Conservation (phyloP, 164 flowering plant species). For the Hamamelis virginiana region DNA sequence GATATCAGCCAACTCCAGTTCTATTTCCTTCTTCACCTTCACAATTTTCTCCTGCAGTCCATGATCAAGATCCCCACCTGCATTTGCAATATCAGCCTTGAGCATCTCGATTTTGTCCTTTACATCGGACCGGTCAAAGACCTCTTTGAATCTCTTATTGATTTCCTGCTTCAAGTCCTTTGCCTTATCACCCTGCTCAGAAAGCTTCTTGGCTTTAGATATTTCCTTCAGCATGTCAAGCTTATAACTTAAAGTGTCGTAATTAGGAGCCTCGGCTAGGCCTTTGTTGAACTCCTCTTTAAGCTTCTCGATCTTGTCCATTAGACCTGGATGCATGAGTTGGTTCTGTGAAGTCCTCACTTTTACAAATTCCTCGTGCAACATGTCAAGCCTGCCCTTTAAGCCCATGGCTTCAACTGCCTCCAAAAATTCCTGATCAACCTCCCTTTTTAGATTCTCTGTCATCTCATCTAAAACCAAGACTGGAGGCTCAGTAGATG, state of each 20-base stretch:
- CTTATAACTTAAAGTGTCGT: constrained; percentile 49
- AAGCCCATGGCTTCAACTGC: constrained; percentile 66
- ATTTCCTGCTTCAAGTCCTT: constrained; percentile 43
- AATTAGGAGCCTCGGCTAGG: constrained; percentile 63
- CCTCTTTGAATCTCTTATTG: constrained; percentile 46
- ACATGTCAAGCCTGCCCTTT: constrained; percentile 35
- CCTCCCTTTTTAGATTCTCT: constrained; percentile 56
- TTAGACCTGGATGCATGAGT: constrained; percentile 29
- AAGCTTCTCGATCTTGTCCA: constrained; percentile 52
- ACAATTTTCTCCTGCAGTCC: constrained; percentile 49
- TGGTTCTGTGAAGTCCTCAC: constrained; percentile 39
- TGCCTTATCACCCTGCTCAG: constrained; percentile 35
- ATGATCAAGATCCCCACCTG: constrained; percentile 33
- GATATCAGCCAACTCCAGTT: constrained; percentile 39
- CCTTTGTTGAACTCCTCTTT: constrained; percentile 47
- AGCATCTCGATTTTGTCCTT: constrained; percentile 49
- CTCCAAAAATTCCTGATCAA: constrained; percentile 55
- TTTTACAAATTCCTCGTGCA: constrained; percentile 52
- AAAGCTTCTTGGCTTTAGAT: constrained; percentile 39
- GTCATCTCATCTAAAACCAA: constrained; percentile 56
- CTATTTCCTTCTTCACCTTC: constrained; percentile 49
- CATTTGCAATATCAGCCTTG: constrained; percentile 39
- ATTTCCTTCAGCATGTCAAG: constrained; percentile 66
- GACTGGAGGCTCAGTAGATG: constrained; percentile 40
- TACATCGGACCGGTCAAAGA: constrained; percentile 41